Conservation (phyloP, 257 asterid species). For the Capsicum rhomboideum region DNA sequence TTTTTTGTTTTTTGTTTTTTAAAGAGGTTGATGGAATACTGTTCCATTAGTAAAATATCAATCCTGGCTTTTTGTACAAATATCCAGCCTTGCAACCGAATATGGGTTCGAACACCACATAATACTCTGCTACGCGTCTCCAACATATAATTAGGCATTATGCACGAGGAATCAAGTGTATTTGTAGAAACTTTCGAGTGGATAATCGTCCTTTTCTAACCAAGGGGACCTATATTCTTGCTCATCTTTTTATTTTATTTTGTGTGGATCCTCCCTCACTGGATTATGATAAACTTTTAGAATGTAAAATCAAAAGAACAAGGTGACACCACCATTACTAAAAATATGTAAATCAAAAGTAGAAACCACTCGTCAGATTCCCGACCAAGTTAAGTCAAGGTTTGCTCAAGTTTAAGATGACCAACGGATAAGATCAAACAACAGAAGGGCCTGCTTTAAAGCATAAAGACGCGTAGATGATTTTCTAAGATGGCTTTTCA, state of each 20-base stretch:
- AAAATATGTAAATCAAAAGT: neutral
- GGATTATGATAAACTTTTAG: neutral
- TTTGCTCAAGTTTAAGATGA: neutral
- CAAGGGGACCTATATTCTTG: neutral
- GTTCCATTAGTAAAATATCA: neutral
- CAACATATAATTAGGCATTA: neutral
- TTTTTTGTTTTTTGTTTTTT: neutral
- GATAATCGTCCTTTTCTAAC: neutral
- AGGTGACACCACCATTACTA: neutral
- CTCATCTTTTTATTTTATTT: neutral
- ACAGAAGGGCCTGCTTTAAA: neutral
- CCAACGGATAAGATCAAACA: neutral
- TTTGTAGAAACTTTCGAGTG: neutral
- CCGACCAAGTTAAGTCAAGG: neutral
- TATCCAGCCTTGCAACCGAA: neutral
- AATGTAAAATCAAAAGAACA: neutral
- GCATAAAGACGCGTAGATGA: neutral
- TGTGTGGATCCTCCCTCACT: neutral
- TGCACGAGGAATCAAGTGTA: neutral
- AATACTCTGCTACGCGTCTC: neutral
- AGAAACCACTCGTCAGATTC: neutral
- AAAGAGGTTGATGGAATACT: neutral
- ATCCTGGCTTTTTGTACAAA: neutral
- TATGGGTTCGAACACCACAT: neutral
- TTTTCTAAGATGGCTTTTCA: neutral